Evolutionary conservation across 2,329 filamentous ascomycete species (phyloP).

Genomic region (Cercospora zeina): DNA sequence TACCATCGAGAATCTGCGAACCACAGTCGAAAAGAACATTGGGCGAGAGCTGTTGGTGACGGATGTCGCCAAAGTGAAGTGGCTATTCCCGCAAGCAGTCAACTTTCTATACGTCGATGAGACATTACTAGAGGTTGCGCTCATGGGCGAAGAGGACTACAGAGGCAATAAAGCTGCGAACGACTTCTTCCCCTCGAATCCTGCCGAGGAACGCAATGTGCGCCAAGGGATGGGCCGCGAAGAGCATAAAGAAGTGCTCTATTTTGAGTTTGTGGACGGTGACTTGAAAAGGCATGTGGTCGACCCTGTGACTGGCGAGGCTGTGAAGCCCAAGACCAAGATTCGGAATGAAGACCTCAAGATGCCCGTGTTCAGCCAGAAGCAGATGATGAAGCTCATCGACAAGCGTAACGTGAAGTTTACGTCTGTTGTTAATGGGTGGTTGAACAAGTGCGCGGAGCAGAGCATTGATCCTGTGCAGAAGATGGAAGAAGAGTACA

Average conservation of each 20-base stretch:
- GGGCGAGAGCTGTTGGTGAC: slow-evolving; percentile 68
- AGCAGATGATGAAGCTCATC: slow-evolving; percentile 85
- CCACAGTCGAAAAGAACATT: slow-evolving; percentile 80
- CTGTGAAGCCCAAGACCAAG: slow-evolving; percentile 65
- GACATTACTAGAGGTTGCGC: slow-evolving; percentile 75
- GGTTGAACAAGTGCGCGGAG: slow-evolving; percentile 71
- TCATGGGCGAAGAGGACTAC: slow-evolving; percentile 67
- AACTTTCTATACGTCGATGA: slow-evolving; percentile 87
- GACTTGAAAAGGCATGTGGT: slow-evolving; percentile 80
- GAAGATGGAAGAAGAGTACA: slow-evolving; percentile 60
- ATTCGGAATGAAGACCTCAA: slow-evolving; percentile 77
- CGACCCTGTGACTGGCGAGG: slow-evolving; percentile 70
- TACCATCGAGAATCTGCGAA: slow-evolving; percentile 84
- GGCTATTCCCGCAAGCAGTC: slow-evolving; percentile 73
- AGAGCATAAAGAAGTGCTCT: slow-evolving; percentile 64
- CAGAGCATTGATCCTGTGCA: slow-evolving; percentile 67
- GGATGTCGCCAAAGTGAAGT: slow-evolving; percentile 80
- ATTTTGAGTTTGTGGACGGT: slow-evolving; percentile 91
- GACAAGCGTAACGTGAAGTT: slow-evolving; percentile 89
- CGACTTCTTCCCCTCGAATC: slow-evolving; percentile 50
- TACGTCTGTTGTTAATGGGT: slow-evolving; percentile 70
- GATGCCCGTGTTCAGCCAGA: slow-evolving; percentile 90
- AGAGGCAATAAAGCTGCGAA: slow-evolving; percentile 60
- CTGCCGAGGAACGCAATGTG: slow-evolving; percentile 40
- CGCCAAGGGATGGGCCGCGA: slow-evolving; percentile 41